Evolutionary conservation across 345 rosid species (phyloP), one percentile per base, ranked within the genome.

Genomic region (Hibiscus syriacus): DNA sequence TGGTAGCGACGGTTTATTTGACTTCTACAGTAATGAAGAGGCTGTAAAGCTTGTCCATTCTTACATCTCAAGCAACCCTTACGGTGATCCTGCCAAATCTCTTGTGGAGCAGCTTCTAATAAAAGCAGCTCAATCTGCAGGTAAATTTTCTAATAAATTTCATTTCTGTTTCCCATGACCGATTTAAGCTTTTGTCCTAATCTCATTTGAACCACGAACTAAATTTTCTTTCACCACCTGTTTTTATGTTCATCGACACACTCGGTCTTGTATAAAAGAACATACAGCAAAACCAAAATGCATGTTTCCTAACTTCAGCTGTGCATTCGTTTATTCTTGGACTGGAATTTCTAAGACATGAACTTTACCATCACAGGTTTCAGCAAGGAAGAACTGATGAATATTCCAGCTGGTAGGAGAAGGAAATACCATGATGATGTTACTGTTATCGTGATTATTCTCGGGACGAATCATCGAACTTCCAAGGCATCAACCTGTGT

Each of bases 351-450:
- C 27, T 7, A 39, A 57, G 66, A 16, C 50, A 9, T 29, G 9
- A 56, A 5, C 6, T 16, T n/a, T 16, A 3, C 56, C 32, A 17
- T 59, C 72, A 65, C 80, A 90, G 98, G 97, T 23, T 90, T 90
- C 76, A 88, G 87, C 39, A 69, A 81, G 85, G 98, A 93, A 71
- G 96, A 90, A 69, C 66, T 93, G 87, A 80, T 82, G 92, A 90
- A 77, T 71, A 74, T 93, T 64, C 98, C 97, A 17, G 90, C 90
- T n/a, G 98, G 98, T 52, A 73, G 94, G 86, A 86, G 88, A 77
- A 79, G 97, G 83, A 90, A 92, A 73, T 93, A 93, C 74, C 98
- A 90, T 23, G 98, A 93, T 36, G 98, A 93, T 74, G 91, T 93
- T 43, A 90, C 98, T 49, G 86, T 90, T 11, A 84, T 93, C 20